Evolutionary conservation across 1,284 basidiomycete genomes (phyloP).

Genomic region (Cryptococcus neoformans): DNA sequence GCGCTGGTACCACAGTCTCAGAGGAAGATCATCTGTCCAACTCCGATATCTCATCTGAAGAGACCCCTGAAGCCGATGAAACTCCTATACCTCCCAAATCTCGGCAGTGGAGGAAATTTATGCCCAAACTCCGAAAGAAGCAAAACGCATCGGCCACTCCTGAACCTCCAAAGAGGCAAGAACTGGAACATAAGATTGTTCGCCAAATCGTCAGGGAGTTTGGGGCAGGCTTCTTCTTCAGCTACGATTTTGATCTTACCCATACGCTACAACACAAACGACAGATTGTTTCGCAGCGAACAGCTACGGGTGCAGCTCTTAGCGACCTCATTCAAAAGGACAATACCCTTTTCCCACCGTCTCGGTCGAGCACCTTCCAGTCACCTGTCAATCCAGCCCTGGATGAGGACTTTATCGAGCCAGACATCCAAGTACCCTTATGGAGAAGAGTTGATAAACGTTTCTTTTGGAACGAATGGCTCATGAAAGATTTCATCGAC

Average conservation of each 20-base stretch:
- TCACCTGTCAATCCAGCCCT: not conserved
- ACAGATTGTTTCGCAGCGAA: constrained; percentile 28
- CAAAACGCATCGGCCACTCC: constrained; percentile 16
- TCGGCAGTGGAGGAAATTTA: constrained; percentile 26
- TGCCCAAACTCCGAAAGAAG: constrained; percentile 23
- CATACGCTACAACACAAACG: constrained; percentile 53
- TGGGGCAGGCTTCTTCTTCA: constrained; percentile 50
- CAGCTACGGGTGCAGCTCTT: constrained; percentile 20
- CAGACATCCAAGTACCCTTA: constrained; percentile 51
- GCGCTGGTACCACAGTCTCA: not conserved
- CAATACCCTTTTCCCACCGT: constrained; percentile 14
- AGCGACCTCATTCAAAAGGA: constrained; percentile 24
- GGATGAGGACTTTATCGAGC: constrained; percentile 47
- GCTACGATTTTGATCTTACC: constrained; percentile 54
- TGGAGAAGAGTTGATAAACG: constrained; percentile 53
- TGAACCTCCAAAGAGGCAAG: constrained; percentile 38
- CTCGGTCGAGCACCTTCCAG: constrained; percentile 4
- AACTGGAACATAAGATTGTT: constrained; percentile 49
- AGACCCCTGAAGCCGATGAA: constrained; percentile 37
- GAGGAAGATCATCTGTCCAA: constrained; percentile 1
- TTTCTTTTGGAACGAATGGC: constrained; percentile 56
- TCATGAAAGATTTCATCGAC: constrained; percentile 44
- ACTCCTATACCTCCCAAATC: constrained; percentile 16
- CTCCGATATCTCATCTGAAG: constrained; percentile 1
- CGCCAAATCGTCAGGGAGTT: constrained; percentile 45